phyloP scores from a whole-genome alignment of 2,329 filamentous ascomycete genomes.

The Lasiodiplodia theobromae region DNA sequence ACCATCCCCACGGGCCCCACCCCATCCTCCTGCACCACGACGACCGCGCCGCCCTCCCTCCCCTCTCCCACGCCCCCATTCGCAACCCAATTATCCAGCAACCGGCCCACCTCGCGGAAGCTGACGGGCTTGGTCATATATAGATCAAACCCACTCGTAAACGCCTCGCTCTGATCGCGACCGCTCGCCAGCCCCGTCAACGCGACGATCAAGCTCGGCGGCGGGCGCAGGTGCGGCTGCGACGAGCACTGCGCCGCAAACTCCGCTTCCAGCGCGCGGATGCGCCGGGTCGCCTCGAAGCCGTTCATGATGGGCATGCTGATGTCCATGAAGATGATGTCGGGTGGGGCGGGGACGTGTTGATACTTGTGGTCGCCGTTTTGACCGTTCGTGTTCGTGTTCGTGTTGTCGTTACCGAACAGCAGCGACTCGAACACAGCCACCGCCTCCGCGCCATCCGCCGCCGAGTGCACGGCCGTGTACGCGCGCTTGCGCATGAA shows the following conservation, averaged over 20 bases:
- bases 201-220: slow-evolving; percentile 51
- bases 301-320: slow-evolving; percentile 58
- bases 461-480: slow-evolving; percentile 40
- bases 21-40: neutral
- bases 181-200: slow-evolving; percentile 54
- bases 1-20: neutral
- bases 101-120: slow-evolving; percentile 51
- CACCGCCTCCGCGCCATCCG: slow-evolving; percentile 53
- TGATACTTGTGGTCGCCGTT: neutral
- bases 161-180: slow-evolving; percentile 53
- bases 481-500: slow-evolving; percentile 32
- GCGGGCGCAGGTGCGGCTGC: neutral
- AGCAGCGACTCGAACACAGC: slow-evolving; percentile 41
- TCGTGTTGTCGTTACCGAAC: neutral
- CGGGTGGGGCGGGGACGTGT: slow-evolving; percentile 31
- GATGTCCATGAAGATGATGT: slow-evolving; percentile 57
- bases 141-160: slow-evolving; percentile 53
- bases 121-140: slow-evolving; percentile 58
- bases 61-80: slow-evolving; percentile 32
- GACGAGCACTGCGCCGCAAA: neutral
- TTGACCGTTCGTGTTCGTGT: neutral
- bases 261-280: slow-evolving; percentile 44
- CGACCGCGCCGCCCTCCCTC: neutral
- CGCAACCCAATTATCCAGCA: slow-evolving; percentile 47
- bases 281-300: slow-evolving; percentile 52